phyloP scores from a whole-genome alignment of 179 eudicot genomes.

The Silene vulgaris region DNA sequence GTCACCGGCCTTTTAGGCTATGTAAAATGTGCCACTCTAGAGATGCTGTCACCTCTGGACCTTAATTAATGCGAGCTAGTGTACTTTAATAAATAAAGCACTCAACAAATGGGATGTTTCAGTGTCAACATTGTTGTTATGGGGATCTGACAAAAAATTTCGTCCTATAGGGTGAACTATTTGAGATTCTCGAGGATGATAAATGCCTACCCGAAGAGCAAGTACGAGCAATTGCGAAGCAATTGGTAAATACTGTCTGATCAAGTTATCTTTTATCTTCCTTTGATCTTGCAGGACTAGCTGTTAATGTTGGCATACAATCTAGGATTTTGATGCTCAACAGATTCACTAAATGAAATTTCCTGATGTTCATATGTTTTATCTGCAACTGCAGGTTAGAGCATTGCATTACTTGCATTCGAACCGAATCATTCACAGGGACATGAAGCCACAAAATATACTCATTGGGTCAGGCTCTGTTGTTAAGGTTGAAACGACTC shows the following conservation, averaged over 20 bases:
- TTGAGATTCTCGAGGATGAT: conserved; percentile 96
- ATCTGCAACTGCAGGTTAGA: conserved; percentile 51
- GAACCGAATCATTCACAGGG: conserved; percentile 93
- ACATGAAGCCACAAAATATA: conserved; percentile 98
- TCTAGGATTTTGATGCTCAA: not conserved
- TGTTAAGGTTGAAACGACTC: conserved; percentile 57
- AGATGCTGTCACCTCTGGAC: not conserved
- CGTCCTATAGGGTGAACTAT: conserved; percentile 74
- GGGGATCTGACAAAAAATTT: conserved; percentile 2
- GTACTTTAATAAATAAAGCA: not conserved
- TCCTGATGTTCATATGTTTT: conserved; percentile 2
- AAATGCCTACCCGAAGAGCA: conserved; percentile 93
- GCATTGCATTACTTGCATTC: conserved; percentile 96
- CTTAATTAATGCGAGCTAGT: not conserved
- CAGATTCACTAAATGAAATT: not conserved
- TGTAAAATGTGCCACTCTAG: not conserved
- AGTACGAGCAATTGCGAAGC: conserved; percentile 97
- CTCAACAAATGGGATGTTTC: not conserved
- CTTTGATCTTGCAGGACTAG: conserved; percentile 4
- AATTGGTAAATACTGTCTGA: conserved; percentile 51
- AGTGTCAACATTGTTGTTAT: conserved; percentile 1
- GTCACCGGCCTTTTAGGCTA: not conserved
- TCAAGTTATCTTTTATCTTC: not conserved
- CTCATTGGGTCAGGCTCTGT: conserved; percentile 90
- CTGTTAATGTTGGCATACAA: not conserved